Evolutionary conservation across 805 yeast species (phyloP).

Genomic region (Debaryomyces prosopidis): DNA sequence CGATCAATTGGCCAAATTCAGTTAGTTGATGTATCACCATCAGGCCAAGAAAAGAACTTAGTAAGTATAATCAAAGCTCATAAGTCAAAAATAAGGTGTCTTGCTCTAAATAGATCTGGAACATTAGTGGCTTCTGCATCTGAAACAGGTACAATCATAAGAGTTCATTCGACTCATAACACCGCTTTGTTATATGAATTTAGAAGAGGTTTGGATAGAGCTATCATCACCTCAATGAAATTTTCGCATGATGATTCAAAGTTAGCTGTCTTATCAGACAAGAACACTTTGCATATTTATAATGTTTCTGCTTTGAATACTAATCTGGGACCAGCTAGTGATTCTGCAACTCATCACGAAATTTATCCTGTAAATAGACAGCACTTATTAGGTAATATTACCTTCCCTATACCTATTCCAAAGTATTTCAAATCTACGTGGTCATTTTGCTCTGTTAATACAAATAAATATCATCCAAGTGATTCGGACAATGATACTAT

Average conservation of each 20-base stretch:
- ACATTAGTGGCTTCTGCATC: slow-evolving; percentile 78
- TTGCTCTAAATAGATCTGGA: slow-evolving; percentile 65
- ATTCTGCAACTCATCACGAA: slow-evolving; percentile 5
- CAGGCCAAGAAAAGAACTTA: slow-evolving; percentile 60
- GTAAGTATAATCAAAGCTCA: slow-evolving; percentile 79
- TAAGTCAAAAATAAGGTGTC: slow-evolving; percentile 59
- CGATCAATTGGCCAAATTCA: slow-evolving; percentile 76
- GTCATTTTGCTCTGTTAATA: slow-evolving; percentile 79
- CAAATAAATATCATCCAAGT: slow-evolving; percentile 38
- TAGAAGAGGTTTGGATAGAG: slow-evolving; percentile 87
- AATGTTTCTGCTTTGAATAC: slow-evolving; percentile 37
- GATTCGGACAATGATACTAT: slow-evolving; percentile 11
- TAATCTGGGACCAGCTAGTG: slow-evolving; percentile 8
- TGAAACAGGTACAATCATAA: slow-evolving; percentile 76
- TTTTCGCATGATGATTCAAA: slow-evolving; percentile 76
- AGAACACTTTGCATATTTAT: slow-evolving; percentile 84
- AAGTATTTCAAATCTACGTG: slow-evolving; percentile 80
- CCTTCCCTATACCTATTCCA: slow-evolving; percentile 58
- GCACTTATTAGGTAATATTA: slow-evolving; percentile 65
- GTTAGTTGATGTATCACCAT: slow-evolving; percentile 69
- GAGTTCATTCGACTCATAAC: slow-evolving; percentile 68
- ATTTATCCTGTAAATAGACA: slow-evolving; percentile 46
- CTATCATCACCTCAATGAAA: slow-evolving; percentile 76
- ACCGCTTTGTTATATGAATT: slow-evolving; percentile 79
- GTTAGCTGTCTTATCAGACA: slow-evolving; percentile 85